A percentile compares a stretch with the other conserved stretches of the same genome.
Evolutionary conservation across 371 early-diverging fungal genomes (phyloP).

Genomic region (Mucor circinelloides): DNA sequence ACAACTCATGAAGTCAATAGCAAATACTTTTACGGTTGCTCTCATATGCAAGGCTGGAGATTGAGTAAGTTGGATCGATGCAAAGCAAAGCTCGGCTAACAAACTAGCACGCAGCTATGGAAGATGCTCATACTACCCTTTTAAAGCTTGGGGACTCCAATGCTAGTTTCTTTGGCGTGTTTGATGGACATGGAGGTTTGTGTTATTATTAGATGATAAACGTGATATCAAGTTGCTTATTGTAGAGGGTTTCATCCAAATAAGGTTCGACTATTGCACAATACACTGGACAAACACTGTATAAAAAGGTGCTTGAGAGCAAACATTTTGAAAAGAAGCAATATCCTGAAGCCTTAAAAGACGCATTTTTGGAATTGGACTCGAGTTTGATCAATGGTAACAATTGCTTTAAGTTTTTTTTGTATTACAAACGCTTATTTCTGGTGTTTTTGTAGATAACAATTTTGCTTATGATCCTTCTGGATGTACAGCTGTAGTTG

Average conservation of each 20-base stretch:
- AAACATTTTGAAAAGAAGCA: conserved; percentile 65
- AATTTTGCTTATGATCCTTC: conserved; percentile 74
- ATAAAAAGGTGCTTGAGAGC: conserved; percentile 67
- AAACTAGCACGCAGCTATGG: conserved; percentile 73
- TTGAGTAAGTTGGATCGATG: conserved; percentile 65
- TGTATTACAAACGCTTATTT: neutral
- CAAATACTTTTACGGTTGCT: conserved; percentile 83
- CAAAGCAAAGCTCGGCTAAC: neutral
- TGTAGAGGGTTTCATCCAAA: neutral
- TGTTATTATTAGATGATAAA: neutral
- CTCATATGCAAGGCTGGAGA: conserved; percentile 98
- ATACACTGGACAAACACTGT: conserved; percentile 78
- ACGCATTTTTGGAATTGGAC: conserved; percentile 81
- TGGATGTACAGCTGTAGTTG: conserved; percentile 93
- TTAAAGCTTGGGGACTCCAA: conserved; percentile 61
- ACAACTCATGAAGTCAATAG: conserved; percentile 72
- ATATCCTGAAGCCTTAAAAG: conserved; percentile 72
- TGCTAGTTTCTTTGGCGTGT: conserved; percentile 89
- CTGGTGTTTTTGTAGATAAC: conserved; percentile 50
- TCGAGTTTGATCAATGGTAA: conserved; percentile 71
- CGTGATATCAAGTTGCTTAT: neutral
- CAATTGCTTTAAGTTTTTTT: neutral
- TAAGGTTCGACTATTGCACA: conserved; percentile 74
- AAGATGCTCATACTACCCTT: conserved; percentile 92
- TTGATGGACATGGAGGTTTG: conserved; percentile 93